phyloP scores from a whole-genome alignment of 768 basidiomycete genomes.

The Calocera viscosa region DNA sequence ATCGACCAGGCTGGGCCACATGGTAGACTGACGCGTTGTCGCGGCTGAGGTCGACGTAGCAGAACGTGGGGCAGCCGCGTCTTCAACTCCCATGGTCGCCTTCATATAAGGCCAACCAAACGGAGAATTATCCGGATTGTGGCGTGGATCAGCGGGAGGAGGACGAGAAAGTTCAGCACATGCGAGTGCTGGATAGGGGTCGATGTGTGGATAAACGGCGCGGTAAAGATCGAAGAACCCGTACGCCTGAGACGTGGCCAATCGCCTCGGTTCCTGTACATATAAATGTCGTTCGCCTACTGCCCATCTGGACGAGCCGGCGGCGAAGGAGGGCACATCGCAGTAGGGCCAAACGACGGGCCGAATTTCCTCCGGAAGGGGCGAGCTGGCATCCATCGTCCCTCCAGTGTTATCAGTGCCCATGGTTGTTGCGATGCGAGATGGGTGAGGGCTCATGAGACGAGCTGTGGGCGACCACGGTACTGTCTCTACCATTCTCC shows the following conservation, averaged over 20 bases:
- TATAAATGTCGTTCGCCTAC: not conserved
- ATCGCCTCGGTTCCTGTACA: not conserved
- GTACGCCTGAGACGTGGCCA: not conserved
- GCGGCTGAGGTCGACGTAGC: not conserved
- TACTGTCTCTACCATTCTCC: conserved; percentile 42
- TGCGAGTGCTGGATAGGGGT: conserved; percentile 1
- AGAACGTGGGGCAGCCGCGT: not conserved
- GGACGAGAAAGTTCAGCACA: not conserved
- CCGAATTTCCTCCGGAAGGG: conserved; percentile 1
- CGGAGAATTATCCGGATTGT: not conserved
- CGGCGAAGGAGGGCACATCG: conserved; percentile 1
- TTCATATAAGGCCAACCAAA: conserved; percentile 9
- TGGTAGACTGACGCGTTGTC: not conserved
- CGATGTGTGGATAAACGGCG: not conserved
- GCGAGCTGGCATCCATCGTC: not conserved
- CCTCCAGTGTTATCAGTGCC: not conserved
- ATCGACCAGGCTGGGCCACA: not conserved
- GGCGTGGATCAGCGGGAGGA: not conserved
- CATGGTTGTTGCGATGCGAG: not conserved
- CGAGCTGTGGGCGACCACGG: conserved; percentile 39
- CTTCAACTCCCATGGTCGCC: not conserved
- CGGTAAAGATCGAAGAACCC: conserved; percentile 8
- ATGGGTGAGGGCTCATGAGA: not conserved
- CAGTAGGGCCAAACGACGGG: conserved; percentile 6
- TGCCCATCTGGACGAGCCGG: conserved; percentile 5